Evolutionary conservation across 2,329 filamentous ascomycete genomes (phyloP).

Genomic region (Calonectria ilicicola): DNA sequence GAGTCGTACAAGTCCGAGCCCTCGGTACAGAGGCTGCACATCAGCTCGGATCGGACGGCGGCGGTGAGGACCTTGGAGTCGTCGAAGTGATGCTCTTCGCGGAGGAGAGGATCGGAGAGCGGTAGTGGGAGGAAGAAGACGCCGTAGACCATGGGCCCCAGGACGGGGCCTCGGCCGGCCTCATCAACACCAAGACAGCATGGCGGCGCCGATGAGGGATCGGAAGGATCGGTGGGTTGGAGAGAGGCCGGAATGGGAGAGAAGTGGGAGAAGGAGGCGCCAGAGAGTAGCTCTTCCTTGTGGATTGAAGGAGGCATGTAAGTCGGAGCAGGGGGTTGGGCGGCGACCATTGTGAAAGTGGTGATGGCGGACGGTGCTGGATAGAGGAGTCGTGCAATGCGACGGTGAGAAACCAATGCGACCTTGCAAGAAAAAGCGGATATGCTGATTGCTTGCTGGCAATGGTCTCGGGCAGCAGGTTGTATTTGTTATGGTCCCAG

Average conservation of each 20-base stretch:
- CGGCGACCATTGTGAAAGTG: slow-evolving; percentile 16
- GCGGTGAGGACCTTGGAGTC: slow-evolving; percentile 94
- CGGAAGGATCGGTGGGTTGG: slow-evolving; percentile 54
- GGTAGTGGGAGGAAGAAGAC: slow-evolving; percentile 81
- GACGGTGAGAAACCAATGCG: background rate
- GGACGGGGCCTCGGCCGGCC: slow-evolving; percentile 92
- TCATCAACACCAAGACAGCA: slow-evolving; percentile 93
- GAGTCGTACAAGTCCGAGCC: slow-evolving; percentile 58
- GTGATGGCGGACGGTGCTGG: slow-evolving; percentile 11
- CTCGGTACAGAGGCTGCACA: slow-evolving; percentile 76
- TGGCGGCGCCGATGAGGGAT: slow-evolving; percentile 48
- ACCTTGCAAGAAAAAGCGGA: background rate
- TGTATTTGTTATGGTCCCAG: background rate
- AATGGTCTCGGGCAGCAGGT: background rate
- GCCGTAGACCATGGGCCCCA: slow-evolving; percentile 82
- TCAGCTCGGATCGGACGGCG: slow-evolving; percentile 78
- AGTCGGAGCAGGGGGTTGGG: slow-evolving; percentile 25
- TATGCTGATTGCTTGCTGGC: background rate
- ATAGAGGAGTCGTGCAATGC: background rate
- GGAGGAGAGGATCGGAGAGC: slow-evolving; percentile 78
- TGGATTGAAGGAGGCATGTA: slow-evolving; percentile 81
- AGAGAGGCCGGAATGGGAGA: slow-evolving; percentile 75
- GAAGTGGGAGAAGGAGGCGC: slow-evolving; percentile 78
- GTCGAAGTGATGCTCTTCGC: slow-evolving; percentile 86
- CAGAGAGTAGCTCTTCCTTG: slow-evolving; percentile 65